Evolutionary conservation across 169 alveolate genomes (phyloP), one percentile per base, ranked within the genome.

Genomic region (Theileria parva): DNA sequence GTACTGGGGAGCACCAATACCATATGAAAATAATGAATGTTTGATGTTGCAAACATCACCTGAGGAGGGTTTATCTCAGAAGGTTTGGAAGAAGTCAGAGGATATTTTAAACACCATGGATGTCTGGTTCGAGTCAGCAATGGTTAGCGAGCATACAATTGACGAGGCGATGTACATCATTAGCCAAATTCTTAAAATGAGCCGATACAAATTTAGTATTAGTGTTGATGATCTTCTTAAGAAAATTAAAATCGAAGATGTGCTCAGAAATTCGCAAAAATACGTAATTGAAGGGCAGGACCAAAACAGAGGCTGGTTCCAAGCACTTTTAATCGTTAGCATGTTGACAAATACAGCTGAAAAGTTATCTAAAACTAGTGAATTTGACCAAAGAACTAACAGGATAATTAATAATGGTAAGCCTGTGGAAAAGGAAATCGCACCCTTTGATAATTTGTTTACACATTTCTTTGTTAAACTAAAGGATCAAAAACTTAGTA

Each of bases 241-340:
- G 48, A 30, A 27, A 5, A 65, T 32, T 32, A 32, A 34, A 11
- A 13, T 70, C 8, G 65, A 25, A 4, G 61, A 64, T 1, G 77
- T 55, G 1, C 75, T 76, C 15, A 66, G 21, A 27, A 13, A 4
- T 17, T 13, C 39, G 2, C 15, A 32, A 17, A 68, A 68, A 55
- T 73, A 34, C 86, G 68, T 86, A 71, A 61, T 83, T 86, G 96
- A 93, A 69, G 96, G 96, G 23, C 85, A 88, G 28, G 96, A 93
- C 69, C 96, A 93, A 77, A 85, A 89, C 66, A 84, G 96, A 25
- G 96, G 96, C 12, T 93, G 96, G 96, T 93, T 88, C 87, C 96
- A 93, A 61, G 86, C 95, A 68, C 78, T 88, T 44, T 23, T 83
- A 53, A 64, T 83, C 27, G 66, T 83, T 51, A 44, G 59, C 71